Evolutionary conservation across 352 stramenopile species (phyloP), one percentile per base, ranked within the genome.

Genomic region (Peronospora belbahrii): DNA sequence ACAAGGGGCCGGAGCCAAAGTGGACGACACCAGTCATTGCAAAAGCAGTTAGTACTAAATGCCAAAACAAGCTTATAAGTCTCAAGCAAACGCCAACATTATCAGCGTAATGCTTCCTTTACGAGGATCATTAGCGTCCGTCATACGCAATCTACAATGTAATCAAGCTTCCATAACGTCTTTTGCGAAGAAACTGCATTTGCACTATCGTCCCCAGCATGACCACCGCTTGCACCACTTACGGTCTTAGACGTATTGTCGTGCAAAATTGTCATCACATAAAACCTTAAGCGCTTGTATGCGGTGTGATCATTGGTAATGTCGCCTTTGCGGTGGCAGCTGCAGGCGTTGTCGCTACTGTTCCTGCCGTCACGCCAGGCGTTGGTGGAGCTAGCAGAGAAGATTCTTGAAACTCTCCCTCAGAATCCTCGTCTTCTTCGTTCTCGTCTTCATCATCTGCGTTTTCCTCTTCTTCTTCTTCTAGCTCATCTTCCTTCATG

Each of bases 261-360:
- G n/a, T 24, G 18, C 14, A 27, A 40, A 20, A 8, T 2, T 9
- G 25, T 36, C 28, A 40, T 25, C 11, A 13, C 23, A 15, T 13
- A 8, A 4, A 18, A 17, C 10, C 41, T 25, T 25, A 24, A 23
- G 42, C 8, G 14, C 11, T 32, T 40, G 35, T 10, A 9, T 9
- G 24, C 3, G 17, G 13, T 31, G 49, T 17, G 2, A 31, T 41
- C 15, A 15, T 17, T 7, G 27, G 20, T 6, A 39, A 11, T 22
- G 36, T 54, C 2, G 22, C 20, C 18, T 39, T 48, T n/a, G 37
- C 17, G n/a, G 17, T 25, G 24, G 37, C 43, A 38, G 46, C 40
- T 42, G 49, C 34, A 4, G 55, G 55, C 3, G 55, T 64, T 19
- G 41, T 49, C 18, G 49, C 55, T 36, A 48, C 43, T 37, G 39